Evolutionary conservation across 2,329 filamentous ascomycete genomes (phyloP).

Genomic region (Tetracladium maxilliforme): DNA sequence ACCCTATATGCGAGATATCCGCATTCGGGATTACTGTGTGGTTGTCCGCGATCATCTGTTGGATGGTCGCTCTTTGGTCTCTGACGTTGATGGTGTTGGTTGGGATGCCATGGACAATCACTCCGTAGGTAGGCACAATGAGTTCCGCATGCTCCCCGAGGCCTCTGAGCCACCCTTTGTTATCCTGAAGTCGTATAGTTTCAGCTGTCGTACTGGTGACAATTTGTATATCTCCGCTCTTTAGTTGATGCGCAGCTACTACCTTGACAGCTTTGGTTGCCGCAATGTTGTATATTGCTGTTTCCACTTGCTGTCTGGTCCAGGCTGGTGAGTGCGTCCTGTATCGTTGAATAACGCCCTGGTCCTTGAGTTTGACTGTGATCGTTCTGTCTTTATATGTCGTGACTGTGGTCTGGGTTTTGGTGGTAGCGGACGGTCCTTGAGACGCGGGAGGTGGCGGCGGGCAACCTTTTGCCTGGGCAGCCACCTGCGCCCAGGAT

Average conservation of each 20-base stretch:
- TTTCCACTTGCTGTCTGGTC: conserved; percentile 8
- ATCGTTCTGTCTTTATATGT: conserved; percentile 9
- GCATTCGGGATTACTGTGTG: conserved; percentile 9
- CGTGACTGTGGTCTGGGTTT: conserved; percentile 7
- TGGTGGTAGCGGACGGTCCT: conserved; percentile 3
- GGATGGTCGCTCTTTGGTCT: conserved; percentile 9
- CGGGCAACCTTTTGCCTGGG: conserved; percentile 5
- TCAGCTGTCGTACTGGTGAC: conserved; percentile 9
- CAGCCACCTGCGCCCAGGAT: conserved; percentile 7
- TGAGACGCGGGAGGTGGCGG: conserved; percentile 5
- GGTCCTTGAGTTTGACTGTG: conserved; percentile 9
- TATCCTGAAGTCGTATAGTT: conserved; percentile 5
- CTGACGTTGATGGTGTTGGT: conserved; percentile 13
- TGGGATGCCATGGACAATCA: conserved; percentile 11
- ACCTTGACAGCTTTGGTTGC: conserved; percentile 9
- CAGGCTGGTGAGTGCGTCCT: conserved; percentile 4
- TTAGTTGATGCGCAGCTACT: conserved; percentile 9
- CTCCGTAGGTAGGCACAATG: conserved; percentile 9
- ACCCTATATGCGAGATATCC: conserved; percentile 12
- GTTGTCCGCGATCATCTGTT: conserved; percentile 13
- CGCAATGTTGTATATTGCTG: conserved; percentile 6
- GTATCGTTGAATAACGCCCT: conserved; percentile 7
- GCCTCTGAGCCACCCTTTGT: conserved; percentile 7
- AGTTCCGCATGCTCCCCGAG: conserved; percentile 8
- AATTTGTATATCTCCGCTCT: conserved; percentile 11